phyloP scores from a whole-genome alignment of 441 rosid genomes.

The Bruguiera hainesii region DNA sequence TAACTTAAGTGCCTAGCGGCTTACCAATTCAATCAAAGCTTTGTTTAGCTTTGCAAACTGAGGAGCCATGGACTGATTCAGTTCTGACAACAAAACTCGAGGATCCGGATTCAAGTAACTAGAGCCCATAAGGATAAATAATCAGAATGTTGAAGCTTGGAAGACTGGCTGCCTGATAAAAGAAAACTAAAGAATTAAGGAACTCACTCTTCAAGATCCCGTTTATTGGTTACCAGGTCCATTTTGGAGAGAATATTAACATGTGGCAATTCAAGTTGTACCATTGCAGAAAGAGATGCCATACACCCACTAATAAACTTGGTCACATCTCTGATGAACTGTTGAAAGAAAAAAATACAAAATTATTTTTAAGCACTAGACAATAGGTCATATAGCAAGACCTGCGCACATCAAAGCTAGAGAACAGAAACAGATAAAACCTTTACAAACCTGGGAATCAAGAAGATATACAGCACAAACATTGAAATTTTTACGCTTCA shows the following conservation, averaged over 20 bases:
- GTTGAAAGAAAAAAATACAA: conserved; percentile 13
- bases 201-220: conserved; percentile 61
- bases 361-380: neutral
- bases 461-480: conserved; percentile 80
- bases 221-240: conserved; percentile 78
- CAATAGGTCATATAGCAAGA: conserved; percentile 6
- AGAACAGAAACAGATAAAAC: conserved; percentile 10
- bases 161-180: neutral
- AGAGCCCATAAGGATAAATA: conserved; percentile 17
- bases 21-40: conserved; percentile 42
- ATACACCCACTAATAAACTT: conserved; percentile 95
- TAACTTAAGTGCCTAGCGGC: conserved; percentile 10
- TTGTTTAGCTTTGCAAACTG: conserved; percentile 63
- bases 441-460: conserved; percentile 78
- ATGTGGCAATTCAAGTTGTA: conserved; percentile 90
- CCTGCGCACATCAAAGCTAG: neutral
- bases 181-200: conserved; percentile 8
- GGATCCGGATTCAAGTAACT: conserved; percentile 87
- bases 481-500: conserved; percentile 68
- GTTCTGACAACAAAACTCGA: conserved; percentile 47
- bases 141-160: neutral
- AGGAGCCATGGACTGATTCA: conserved; percentile 66
- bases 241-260: conserved; percentile 86
- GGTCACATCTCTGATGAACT: conserved; percentile 89
- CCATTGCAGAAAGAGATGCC: conserved; percentile 96